These are phyloP conservation scores for Candida odintsovae DNA, from an alignment of 805 yeast species.

Conservation along the genomic window DNA sequence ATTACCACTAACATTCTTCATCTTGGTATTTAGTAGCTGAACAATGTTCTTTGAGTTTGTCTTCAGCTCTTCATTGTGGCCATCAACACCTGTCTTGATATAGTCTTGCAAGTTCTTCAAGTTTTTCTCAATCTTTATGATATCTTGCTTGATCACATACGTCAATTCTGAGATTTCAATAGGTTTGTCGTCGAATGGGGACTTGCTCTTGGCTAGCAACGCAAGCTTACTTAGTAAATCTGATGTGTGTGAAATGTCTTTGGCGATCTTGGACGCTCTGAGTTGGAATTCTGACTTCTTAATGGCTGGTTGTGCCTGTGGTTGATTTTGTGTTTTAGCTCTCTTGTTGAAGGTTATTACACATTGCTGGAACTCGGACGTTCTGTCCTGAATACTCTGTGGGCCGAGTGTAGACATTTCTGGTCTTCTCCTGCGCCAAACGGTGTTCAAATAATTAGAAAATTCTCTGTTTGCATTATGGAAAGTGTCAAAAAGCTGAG, in stretches of 20 bases:
- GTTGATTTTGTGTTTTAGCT: constrained; percentile 31
- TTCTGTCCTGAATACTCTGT: constrained; percentile 63
- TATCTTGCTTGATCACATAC: constrained; percentile 71
- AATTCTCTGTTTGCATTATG: background rate
- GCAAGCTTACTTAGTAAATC: constrained; percentile 78
- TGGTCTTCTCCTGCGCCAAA: no score
- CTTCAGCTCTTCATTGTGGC: constrained; percentile 49
- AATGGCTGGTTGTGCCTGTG: constrained; percentile 8
- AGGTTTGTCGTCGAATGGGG: constrained; percentile 90
- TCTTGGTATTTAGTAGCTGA: constrained; percentile 78
- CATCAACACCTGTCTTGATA: constrained; percentile 34
- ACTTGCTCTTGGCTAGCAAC: constrained; percentile 77
- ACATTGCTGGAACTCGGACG: constrained; percentile 89
- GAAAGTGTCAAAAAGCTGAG: background rate
- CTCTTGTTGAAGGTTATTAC: constrained; percentile 69
- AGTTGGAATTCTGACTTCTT: constrained; percentile 47
- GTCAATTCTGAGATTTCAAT: constrained; percentile 91
- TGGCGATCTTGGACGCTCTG: constrained; percentile 78
- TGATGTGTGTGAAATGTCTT: constrained; percentile 83
- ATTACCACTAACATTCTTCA: constrained; percentile 88
- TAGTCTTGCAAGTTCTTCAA: constrained; percentile 56
- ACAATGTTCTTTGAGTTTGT: constrained; percentile 81
- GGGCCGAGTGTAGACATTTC: background rate
- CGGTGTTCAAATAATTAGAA: no score
- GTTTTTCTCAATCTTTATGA: constrained; percentile 71